Evolutionary conservation across 257 asterid genomes (phyloP), one percentile per base, ranked within the genome.

Genomic region (Fraxinus excelsior): DNA sequence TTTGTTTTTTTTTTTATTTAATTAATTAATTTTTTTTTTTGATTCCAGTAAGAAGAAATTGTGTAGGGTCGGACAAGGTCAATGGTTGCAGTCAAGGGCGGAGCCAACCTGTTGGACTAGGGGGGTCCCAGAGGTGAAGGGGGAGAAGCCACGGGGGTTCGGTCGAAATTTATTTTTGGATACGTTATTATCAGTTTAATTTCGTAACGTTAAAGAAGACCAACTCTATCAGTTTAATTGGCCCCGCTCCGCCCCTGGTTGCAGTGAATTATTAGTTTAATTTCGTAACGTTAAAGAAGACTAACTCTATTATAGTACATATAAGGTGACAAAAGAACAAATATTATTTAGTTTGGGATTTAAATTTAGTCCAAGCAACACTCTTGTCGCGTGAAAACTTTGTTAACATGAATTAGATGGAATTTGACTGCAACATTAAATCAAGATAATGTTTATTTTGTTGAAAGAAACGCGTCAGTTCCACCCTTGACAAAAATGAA

Each of bases 1-100:
- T 40, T 74, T 71, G n/a, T 70, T 67, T 88, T 37, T 84, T 37
- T 37, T 7, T 5, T 81, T n/a, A n/a, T n/a, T n/a, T n/a, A n/a
- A n/a, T n/a, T n/a, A n/a, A n/a, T n/a, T n/a, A n/a, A n/a, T n/a
- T n/a, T n/a, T n/a, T n/a, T n/a, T n/a, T n/a, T n/a, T n/a, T n/a
- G n/a, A n/a, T n/a, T n/a, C n/a, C n/a, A n/a, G n/a, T n/a, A n/a
- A n/a, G n/a, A n/a, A n/a, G n/a, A n/a, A n/a, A n/a, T 62, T 1
- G 3, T 0, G 31, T 62, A 6, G 13, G 7, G 67, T 62, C 19
- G 32, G 68, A 21, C 4, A 28, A 7, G 13, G 66, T 11, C 13
- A 62, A 26, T 26, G 19, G 68, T 25, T 12, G n/a, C n/a, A n/a
- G n/a, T n/a, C n/a, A n/a, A n/a, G n/a, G n/a, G n/a, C n/a, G n/a